Conservation (phyloP, 2,329 filamentous ascomycete species). For the Talaromyces albobiverticillius region DNA sequence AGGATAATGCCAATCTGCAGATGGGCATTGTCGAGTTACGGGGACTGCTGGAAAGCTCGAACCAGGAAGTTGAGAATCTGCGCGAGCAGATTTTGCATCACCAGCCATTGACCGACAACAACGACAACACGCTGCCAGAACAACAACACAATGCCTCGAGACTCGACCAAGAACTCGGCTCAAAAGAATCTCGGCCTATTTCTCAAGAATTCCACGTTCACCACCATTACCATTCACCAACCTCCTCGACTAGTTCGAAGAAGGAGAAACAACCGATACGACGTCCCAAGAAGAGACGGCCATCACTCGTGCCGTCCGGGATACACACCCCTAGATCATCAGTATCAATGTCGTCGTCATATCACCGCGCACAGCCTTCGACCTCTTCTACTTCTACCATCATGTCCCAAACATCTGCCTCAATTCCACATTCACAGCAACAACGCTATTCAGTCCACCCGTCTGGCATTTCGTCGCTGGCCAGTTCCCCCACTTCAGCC, state of each 20-base stretch:
- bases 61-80: conserved; percentile 86
- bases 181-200: conserved; percentile 45
- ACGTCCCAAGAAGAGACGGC: conserved; percentile 70
- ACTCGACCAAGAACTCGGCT: conserved; percentile 69
- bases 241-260: conserved; percentile 46
- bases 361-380: conserved; percentile 26
- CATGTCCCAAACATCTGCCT: conserved; percentile 62
- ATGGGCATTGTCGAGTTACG: conserved; percentile 86
- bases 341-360: no score
- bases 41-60: conserved; percentile 85
- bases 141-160: conserved; percentile 50
- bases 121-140: conserved; percentile 15
- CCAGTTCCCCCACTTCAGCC: conserved; percentile 76
- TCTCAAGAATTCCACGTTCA: conserved; percentile 86
- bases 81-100: conserved; percentile 78
- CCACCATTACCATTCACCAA: conserved; percentile 80
- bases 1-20: conserved; percentile 93
- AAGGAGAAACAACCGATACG: conserved; percentile 48
- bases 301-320: conserved; percentile 38
- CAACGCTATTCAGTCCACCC: conserved; percentile 35
- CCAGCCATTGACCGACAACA: conserved; percentile 34
- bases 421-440: conserved; percentile 48
- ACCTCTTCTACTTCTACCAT: conserved; percentile 55
- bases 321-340: conserved; percentile 33
- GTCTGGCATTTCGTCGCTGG: conserved; percentile 63